Conservation (phyloP, 2,329 filamentous ascomycete species). For the Fusarium beomiforme region DNA sequence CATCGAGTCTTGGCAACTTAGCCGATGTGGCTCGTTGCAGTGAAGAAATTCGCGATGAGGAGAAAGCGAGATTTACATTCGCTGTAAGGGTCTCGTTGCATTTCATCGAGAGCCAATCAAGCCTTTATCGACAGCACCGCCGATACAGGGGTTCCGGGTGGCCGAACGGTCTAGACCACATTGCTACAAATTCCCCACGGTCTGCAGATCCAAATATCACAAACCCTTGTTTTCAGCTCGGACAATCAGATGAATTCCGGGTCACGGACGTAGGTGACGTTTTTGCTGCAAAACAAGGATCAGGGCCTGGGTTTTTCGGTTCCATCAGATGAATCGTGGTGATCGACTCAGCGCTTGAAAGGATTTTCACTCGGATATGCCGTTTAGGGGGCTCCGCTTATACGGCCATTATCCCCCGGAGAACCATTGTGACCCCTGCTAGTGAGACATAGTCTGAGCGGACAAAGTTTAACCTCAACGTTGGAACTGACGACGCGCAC, state of each 20-base stretch:
- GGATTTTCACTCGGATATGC: constrained; percentile 11
- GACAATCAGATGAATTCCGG: neutral
- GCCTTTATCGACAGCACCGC: constrained; percentile 1
- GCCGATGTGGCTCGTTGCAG: neutral
- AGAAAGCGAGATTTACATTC: neutral
- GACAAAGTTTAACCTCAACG: constrained; percentile 20
- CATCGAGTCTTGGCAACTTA: neutral
- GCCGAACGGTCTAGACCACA: neutral
- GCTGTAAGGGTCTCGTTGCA: constrained; percentile 2
- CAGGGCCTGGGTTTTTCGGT: neutral
- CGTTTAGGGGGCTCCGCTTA: constrained; percentile 1
- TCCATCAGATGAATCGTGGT: neutral
- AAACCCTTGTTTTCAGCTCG: constrained; percentile 2
- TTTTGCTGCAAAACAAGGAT: neutral
- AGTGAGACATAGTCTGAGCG: neutral
- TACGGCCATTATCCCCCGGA: neutral
- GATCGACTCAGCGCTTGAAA: neutral
- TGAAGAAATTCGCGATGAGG: neutral
- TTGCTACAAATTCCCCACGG: neutral
- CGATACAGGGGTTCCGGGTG: neutral
- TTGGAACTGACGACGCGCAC: neutral
- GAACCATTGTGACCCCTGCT: neutral
- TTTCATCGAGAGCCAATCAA: constrained; percentile 16
- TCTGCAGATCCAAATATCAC: constrained; percentile 2
- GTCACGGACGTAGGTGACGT: neutral